Conservation (phyloP, 331 rosid genomes). For the Pyracantha coccinea region DNA sequence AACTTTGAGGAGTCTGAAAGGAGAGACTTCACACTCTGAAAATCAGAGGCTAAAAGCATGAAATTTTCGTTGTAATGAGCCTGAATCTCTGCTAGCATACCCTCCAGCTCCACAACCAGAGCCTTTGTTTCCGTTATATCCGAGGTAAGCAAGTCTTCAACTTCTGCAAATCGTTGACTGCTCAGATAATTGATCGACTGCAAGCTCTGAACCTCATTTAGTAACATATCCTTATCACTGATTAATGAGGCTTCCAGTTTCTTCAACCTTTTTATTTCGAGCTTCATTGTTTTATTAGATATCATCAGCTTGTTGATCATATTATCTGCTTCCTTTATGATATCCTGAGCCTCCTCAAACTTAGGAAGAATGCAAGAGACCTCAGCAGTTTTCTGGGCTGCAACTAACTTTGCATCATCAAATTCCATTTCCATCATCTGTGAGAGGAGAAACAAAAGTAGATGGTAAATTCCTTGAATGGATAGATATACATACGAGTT, state of each 20-base stretch:
- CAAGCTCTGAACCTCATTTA: slow-evolving; percentile 53
- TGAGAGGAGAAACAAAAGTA: neutral
- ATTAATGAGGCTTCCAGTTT: slow-evolving; percentile 28
- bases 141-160: slow-evolving; percentile 32
- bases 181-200: slow-evolving; percentile 41
- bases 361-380: slow-evolving; percentile 66
- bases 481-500: neutral
- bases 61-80: slow-evolving; percentile 29
- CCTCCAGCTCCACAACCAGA: slow-evolving; percentile 47
- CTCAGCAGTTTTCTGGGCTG: slow-evolving; percentile 67
- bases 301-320: slow-evolving; percentile 66
- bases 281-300: slow-evolving; percentile 71
- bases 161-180: slow-evolving; percentile 40
- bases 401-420: slow-evolving; percentile 57
- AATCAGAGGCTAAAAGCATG: slow-evolving; percentile 47
- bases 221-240: slow-evolving; percentile 39
- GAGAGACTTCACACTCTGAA: slow-evolving; percentile 46
- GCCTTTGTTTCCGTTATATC: slow-evolving; percentile 48
- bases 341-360: slow-evolving; percentile 82
- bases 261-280: slow-evolving; percentile 44
- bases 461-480: neutral
- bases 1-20: slow-evolving; percentile 44
- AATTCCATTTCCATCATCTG: slow-evolving; percentile 75
- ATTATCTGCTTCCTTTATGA: slow-evolving; percentile 72
- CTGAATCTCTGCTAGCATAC: slow-evolving; percentile 45